A percentile compares a stretch with the other conserved stretches of the same genome.
phyloP scores from a whole-genome alignment of 768 basidiomycete species.

The Boletus bicolor region DNA sequence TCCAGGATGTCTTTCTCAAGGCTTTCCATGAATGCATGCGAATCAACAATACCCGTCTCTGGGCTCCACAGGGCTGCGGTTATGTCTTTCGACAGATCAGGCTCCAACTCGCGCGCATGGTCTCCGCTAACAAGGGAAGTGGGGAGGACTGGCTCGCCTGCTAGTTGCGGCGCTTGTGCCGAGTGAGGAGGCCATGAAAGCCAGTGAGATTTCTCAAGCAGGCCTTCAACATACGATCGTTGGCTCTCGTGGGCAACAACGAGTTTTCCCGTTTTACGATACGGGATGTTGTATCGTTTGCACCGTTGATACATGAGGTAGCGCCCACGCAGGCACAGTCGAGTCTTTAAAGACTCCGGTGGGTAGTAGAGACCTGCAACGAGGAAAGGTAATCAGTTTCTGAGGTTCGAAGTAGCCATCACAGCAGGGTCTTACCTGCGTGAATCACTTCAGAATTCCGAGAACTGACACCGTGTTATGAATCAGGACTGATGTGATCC shows the following conservation, averaged over 20 bases:
- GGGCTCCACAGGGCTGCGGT: constrained; percentile 75
- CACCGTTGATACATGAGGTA: constrained; percentile 81
- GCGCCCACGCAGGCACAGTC: constrained; percentile 82
- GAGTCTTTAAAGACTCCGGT: constrained; percentile 76
- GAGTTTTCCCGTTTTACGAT: constrained; percentile 81
- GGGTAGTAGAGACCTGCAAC: constrained; percentile 80
- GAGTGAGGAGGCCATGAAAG: constrained; percentile 52
- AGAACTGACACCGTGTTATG: constrained; percentile 47
- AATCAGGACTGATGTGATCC: neutral
- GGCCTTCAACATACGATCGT: constrained; percentile 60
- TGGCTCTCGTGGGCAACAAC: constrained; percentile 77
- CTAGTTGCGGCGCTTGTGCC: constrained; percentile 11
- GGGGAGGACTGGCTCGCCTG: constrained; percentile 45
- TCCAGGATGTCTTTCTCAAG: constrained; percentile 80
- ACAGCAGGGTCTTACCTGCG: constrained; percentile 49
- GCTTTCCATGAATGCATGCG: constrained; percentile 78
- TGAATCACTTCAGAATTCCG: constrained; percentile 96
- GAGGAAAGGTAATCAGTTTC: neutral
- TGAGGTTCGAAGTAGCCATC: neutral
- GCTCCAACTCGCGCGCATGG: constrained; percentile 73
- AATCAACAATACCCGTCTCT: constrained; percentile 88
- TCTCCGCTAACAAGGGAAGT: constrained; percentile 65
- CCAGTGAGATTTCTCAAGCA: constrained; percentile 59
- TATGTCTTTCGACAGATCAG: constrained; percentile 72
- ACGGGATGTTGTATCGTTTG: constrained; percentile 54